Conservation (phyloP, 805 yeast genomes). For the Candida methanosorbosa region DNA sequence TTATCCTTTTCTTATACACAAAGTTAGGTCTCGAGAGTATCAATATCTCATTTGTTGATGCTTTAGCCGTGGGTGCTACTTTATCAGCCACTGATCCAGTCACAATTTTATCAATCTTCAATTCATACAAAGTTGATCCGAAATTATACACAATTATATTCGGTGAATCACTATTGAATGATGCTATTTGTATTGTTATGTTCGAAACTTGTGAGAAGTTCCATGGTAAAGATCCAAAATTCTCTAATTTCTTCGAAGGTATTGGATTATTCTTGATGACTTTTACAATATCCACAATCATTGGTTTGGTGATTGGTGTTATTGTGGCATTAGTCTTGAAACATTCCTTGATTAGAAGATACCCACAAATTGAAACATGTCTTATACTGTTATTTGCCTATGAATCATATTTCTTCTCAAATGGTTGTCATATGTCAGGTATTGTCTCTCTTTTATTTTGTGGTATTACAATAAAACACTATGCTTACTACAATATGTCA, state of each 20-base stretch:
- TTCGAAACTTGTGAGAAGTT: constrained; percentile 97
- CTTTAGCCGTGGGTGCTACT: constrained; percentile 95
- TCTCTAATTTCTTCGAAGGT: constrained; percentile 85
- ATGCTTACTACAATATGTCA: constrained; percentile 96
- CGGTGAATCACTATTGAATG: constrained; percentile 92
- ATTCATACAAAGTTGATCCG: constrained; percentile 97
- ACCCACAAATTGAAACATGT: constrained; percentile 97
- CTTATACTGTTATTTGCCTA: constrained; percentile 84
- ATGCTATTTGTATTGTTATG: constrained; percentile 98
- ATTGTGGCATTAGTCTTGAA: constrained; percentile 83
- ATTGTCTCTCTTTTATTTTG: constrained; percentile 91
- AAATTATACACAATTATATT: constrained; percentile 93
- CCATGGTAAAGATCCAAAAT: constrained; percentile 73
- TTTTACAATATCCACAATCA: constrained; percentile 80
- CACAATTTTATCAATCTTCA: constrained; percentile 90
- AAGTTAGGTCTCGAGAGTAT: constrained; percentile 85
- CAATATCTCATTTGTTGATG: constrained; percentile 89
- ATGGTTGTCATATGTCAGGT: constrained; percentile 99
- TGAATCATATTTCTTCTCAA: constrained; percentile 93
- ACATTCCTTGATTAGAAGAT: constrained; percentile 87
- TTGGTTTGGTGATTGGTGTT: constrained; percentile 84
- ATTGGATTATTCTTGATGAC: constrained; percentile 88
- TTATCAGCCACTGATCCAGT: constrained; percentile 98
- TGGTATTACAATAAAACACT: constrained; percentile 94
- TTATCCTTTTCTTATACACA: constrained; percentile 82